Evolutionary conservation across 768 basidiomycete species (phyloP), one percentile per base, ranked within the genome.

Genomic region (Panaeolus papilionaceus): DNA sequence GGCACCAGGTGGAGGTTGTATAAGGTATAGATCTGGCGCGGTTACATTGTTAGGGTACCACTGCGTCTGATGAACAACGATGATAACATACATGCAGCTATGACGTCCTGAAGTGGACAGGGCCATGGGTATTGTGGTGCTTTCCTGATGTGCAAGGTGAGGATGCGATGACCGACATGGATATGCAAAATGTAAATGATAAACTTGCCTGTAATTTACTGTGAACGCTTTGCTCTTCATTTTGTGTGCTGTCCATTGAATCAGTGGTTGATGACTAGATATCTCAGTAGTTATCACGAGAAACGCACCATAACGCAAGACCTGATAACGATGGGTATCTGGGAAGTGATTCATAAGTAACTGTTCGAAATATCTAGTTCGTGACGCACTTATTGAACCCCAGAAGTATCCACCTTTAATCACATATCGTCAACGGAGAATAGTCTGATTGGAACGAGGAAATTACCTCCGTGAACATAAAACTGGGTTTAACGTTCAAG

Each of bases 41-140:
- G 39, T 38, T 14, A 38, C 39, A 12, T 54, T 26, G 42, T 62
- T 20, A 18, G 12, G 23, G 2, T 45, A 14, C 10, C 10, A 49
- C 26, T 10, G 26, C 38, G 26, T 14, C 38, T 18, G 42, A 3
- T 37, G 39, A 47, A 58, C 33, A 33, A 33, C 33, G 16, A 18
- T 16, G 11, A 26, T 62, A 38, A 73, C 83, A 62, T 74, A 89
- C 90, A 94, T 0, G 92, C 89, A 3, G 93, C 91, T 28, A 94
- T 76, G 16, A 90, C 87, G 71, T 95, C 93, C 67, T 92, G 92
- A 0, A 94, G 72, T 1, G 90, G 86, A 75, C 88, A 89, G 2
- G 92, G 93, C 84, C 92, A 94, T 14, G 93, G 93, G 72, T 92
- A 94, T 76, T 95, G 93, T 1, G 93, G 93, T 0, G 92, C 91